These are phyloP conservation scores for Boletus mariae DNA, from an alignment of 1,284 basidiomycete species.

Conservation along the genomic window DNA sequence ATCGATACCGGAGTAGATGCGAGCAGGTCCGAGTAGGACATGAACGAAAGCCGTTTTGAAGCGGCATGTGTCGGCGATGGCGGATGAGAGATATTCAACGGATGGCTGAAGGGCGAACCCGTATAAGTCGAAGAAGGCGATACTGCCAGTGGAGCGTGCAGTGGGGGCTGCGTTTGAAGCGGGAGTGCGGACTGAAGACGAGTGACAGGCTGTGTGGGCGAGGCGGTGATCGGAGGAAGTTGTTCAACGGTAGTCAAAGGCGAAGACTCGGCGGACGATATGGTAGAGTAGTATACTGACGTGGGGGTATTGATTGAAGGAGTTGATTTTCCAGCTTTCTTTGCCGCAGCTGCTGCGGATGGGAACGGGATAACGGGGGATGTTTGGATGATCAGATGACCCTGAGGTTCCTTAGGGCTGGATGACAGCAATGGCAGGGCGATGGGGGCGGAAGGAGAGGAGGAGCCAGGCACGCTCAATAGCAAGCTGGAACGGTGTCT, in stretches of 20 bases:
- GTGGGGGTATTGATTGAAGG: constrained; percentile 42
- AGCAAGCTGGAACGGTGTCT: constrained; percentile 40
- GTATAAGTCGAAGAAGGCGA: constrained; percentile 27
- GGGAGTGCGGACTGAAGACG: constrained; percentile 24
- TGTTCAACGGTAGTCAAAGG: constrained; percentile 42
- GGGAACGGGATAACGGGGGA: constrained; percentile 7
- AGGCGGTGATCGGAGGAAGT: constrained; percentile 30
- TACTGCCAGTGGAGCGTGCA: constrained; percentile 18
- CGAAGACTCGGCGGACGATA: constrained; percentile 35
- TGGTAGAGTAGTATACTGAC: constrained; percentile 45
- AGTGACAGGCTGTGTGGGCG: constrained; percentile 18
- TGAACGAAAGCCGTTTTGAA: constrained; percentile 74
- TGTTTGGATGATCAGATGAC: constrained; percentile 25
- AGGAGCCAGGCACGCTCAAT: constrained; percentile 41
- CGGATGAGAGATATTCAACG: constrained; percentile 41
- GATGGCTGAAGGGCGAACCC: constrained; percentile 22
- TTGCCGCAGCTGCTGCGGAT: constrained; percentile 1
- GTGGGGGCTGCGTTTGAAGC: constrained; percentile 21
- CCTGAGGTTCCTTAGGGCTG: constrained; percentile 21
- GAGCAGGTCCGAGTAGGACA: constrained; percentile 82
- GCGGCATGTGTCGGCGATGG: constrained; percentile 52
- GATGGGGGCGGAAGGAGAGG: constrained; percentile 19
- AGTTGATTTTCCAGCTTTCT: constrained; percentile 21
- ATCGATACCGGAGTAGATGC: constrained; percentile 70
- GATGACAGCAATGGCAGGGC: constrained; percentile 22